Evolutionary conservation across 2,329 filamentous ascomycete species (phyloP), one percentile per base, ranked within the genome.

Genomic region (Pseudogymnoascus sp.): DNA sequence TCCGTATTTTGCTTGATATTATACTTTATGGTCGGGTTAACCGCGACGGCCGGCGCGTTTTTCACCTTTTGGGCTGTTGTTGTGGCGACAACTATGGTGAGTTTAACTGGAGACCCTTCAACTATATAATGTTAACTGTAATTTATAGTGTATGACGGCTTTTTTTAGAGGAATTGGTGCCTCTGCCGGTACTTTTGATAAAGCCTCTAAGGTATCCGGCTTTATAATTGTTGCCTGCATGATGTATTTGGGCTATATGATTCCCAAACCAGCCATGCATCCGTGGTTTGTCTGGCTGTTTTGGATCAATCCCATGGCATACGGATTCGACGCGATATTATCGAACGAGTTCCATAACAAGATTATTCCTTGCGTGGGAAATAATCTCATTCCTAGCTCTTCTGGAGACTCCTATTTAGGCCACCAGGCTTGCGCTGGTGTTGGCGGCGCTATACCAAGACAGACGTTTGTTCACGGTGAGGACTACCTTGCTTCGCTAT

Each of bases 291-390:
- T 76, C 2, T 87, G 84, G 84, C 69, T 87, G 2, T 85, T 79
- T 63, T 86, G 83, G 82, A 80, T 87, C 18, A 80, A 88, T 64
- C 87, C 87, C 0, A 74, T 91, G 3, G 82, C 87, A 0, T 90
- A 90, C 62, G 84, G 78, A 0, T 91, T 90, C 61, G 84, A 90
- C 64, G 81, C 81, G 0, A 71, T 91, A 0, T 77, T 90, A 68
- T 77, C 84, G 0, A 91, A 91, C 66, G 88, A 91, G 69, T 90
- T 91, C 62, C 79, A 87, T 64, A 74, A 73, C 35, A 74, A 87
- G 68, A 75, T 68, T 2, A 78, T 84, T 18, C 73, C 76, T 1
- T 85, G 82, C 62, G 77, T 77, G 2, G 76, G 73, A 2, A 65
- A 63, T 28, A 82, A 81, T 62, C 70, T 85, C 6, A 74, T 84